Base-by-base conservation (phyloP, 352 stramenopile genomes). In the Pythium apleroticum region DNA sequence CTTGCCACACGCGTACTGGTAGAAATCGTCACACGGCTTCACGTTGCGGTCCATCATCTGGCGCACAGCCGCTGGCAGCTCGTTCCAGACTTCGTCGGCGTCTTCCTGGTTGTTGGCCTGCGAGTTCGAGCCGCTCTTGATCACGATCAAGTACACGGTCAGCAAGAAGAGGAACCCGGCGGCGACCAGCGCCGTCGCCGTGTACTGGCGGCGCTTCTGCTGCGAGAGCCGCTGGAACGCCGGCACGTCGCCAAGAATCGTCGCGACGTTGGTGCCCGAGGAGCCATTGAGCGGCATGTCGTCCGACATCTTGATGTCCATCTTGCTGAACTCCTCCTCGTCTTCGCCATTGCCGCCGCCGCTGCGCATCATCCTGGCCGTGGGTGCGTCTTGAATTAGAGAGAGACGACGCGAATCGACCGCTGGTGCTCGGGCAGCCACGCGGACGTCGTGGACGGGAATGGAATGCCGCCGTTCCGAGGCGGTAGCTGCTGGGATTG, bases 21-120 rank as follows among this genome's bases (percentile, higher is more conserved):
- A 81, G 63, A 77, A 81, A 56, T 81, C 74, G 15, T 67, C 33
- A 56, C 74, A 81, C 15, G 74, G 74, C 15, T 75, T 41, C 1
- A 65, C 62, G 10, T 57, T 52, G n/a, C 52, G 46, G 60, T 81
- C 66, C 15, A 79, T 67, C 65, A 78, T 73, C 10, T 65, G 25
- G 10, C 48, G 43, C 28, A 81, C 74, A 20, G 30, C 62, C 19
- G 33, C 14, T 0, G 69, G 69, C 28, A 72, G 55, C 24, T 74
- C 35, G 58, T 65, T 57, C 68, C 63, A 71, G 1, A 39, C 53
- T 15, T 54, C 45, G 19, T 63, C 58, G 35, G 27, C 56, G 14
- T 33, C 49, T 35, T 55, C 49, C 54, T 56, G n/a, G 45, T 37
- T 57, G 14, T 56, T 52, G 28, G 54, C 1, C 43, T 11, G 45